Evolutionary conservation across 306 rosid genomes (phyloP).

Genomic region (Rosa chinensis): DNA sequence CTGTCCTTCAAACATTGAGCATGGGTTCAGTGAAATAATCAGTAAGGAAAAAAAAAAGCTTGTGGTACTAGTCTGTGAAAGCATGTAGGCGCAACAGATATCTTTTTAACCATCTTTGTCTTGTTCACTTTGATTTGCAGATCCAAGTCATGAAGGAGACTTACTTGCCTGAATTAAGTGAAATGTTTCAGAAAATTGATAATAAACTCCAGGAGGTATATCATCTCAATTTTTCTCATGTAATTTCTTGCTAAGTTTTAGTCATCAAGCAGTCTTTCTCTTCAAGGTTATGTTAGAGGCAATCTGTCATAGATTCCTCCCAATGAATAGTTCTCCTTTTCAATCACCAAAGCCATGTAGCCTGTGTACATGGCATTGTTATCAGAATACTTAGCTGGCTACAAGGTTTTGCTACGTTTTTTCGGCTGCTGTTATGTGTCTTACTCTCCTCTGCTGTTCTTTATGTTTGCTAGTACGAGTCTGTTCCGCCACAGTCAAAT

Average conservation of each 20-base stretch:
- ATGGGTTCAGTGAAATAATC: no score
- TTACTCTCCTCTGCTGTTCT: slow-evolving; percentile 16
- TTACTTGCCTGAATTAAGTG: slow-evolving; percentile 59
- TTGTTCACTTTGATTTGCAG: slow-evolving; percentile 43
- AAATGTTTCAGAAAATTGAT: slow-evolving; percentile 56
- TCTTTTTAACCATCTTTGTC: background rate
- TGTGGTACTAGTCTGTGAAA: no score
- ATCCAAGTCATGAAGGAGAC: slow-evolving; percentile 64
- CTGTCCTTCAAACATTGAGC: no score
- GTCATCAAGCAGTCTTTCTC: slow-evolving; percentile 15
- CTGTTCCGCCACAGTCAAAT: slow-evolving; percentile 53
- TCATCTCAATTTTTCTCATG: slow-evolving; percentile 7
- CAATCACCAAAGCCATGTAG: background rate
- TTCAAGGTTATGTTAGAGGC: background rate
- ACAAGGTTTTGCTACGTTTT: background rate
- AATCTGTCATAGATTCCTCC: slow-evolving; percentile 1
- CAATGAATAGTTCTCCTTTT: slow-evolving; percentile 6
- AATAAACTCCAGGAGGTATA: slow-evolving; percentile 63
- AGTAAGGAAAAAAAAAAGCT: no score
- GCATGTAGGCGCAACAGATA: background rate
- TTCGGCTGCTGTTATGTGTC: slow-evolving; percentile 3
- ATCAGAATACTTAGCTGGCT: background rate
- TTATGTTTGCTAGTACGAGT: slow-evolving; percentile 49
- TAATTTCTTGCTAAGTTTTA: slow-evolving; percentile 8
- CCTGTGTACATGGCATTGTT: background rate